Evolutionary conservation across 805 yeast genomes (phyloP).

Genomic region (Pichia rugopelliculosa): DNA sequence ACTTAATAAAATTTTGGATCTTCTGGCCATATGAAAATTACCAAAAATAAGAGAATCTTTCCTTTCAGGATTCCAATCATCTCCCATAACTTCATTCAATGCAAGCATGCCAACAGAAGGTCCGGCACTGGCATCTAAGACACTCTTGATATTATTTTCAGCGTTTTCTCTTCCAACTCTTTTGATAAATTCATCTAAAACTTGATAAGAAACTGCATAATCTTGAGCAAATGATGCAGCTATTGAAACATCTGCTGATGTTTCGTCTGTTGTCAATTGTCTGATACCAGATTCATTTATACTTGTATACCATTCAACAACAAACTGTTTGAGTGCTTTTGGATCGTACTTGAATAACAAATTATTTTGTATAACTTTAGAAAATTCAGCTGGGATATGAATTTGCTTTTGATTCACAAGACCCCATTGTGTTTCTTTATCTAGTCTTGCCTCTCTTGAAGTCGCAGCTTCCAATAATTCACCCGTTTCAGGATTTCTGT

Average conservation of each 20-base stretch:
- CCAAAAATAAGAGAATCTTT: slow-evolving; percentile 75
- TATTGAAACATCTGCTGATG: slow-evolving; percentile 72
- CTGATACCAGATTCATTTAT: slow-evolving; percentile 50
- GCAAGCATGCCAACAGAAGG: slow-evolving; percentile 92
- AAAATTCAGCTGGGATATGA: slow-evolving; percentile 47
- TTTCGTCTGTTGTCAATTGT: slow-evolving; percentile 27
- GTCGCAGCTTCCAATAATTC: slow-evolving; percentile 31
- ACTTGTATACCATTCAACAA: slow-evolving; percentile 30
- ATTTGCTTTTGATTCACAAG: slow-evolving; percentile 46
- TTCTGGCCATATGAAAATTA: slow-evolving; percentile 59
- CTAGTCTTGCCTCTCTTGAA: slow-evolving; percentile 47
- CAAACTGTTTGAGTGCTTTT: slow-evolving; percentile 52
- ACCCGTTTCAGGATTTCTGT: slow-evolving; percentile 28
- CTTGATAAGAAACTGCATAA: slow-evolving; percentile 63
- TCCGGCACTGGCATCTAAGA: slow-evolving; percentile 80
- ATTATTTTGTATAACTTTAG: slow-evolving; percentile 55
- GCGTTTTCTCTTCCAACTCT: slow-evolving; percentile 47
- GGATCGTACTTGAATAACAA: slow-evolving; percentile 58
- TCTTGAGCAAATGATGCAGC: slow-evolving; percentile 77
- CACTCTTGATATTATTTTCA: slow-evolving; percentile 44
- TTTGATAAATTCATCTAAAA: slow-evolving; percentile 55
- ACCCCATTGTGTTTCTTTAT: slow-evolving; percentile 51
- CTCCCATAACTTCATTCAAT: slow-evolving; percentile 72
- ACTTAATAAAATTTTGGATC: slow-evolving; percentile 71
- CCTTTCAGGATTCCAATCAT: slow-evolving; percentile 47